Conservation (phyloP, 1,284 basidiomycete species). For the Ganoderma meredithae region DNA sequence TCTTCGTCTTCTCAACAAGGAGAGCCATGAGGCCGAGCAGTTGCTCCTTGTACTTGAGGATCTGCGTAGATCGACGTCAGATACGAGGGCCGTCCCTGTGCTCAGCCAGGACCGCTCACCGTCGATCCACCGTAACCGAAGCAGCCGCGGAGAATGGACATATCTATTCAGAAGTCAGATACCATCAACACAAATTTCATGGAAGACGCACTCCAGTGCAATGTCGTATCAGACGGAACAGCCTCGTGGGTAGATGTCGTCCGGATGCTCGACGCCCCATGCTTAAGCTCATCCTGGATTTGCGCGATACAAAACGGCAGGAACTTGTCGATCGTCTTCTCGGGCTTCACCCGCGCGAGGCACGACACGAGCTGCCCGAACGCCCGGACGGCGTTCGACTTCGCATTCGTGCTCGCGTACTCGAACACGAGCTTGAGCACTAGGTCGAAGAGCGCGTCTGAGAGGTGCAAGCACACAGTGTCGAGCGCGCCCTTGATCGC, state of each 20-base stretch:
- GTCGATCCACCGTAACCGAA: slow-evolving; percentile 75
- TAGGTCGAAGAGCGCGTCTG: slow-evolving; percentile 87
- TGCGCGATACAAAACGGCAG: slow-evolving; percentile 83
- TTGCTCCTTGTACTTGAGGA: slow-evolving; percentile 75
- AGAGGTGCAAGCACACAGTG: slow-evolving; percentile 88
- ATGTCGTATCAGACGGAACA: slow-evolving; percentile 87
- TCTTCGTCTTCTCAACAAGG: slow-evolving; percentile 83
- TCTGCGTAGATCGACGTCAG: slow-evolving; percentile 45
- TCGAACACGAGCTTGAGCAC: slow-evolving; percentile 87
- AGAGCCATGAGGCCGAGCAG: slow-evolving; percentile 75
- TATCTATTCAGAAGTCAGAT: slow-evolving; percentile 53
- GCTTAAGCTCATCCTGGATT: slow-evolving; percentile 86
- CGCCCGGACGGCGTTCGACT: slow-evolving; percentile 89
- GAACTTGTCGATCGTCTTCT: slow-evolving; percentile 83
- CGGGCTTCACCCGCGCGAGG: slow-evolving; percentile 82
- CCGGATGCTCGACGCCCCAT: slow-evolving; percentile 91
- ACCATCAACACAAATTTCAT: background rate
- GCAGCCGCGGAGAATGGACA: slow-evolving; percentile 81
- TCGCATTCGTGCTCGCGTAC: slow-evolving; percentile 87
- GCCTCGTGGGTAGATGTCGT: slow-evolving; percentile 89
- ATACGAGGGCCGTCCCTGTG: background rate
- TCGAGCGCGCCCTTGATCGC: slow-evolving; percentile 87
- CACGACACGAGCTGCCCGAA: slow-evolving; percentile 92
- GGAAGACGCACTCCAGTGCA: slow-evolving; percentile 88
- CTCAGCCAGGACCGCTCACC: slow-evolving; percentile 47